phyloP scores from a whole-genome alignment of 306 rosid species.

The Cucumis hystrix region DNA sequence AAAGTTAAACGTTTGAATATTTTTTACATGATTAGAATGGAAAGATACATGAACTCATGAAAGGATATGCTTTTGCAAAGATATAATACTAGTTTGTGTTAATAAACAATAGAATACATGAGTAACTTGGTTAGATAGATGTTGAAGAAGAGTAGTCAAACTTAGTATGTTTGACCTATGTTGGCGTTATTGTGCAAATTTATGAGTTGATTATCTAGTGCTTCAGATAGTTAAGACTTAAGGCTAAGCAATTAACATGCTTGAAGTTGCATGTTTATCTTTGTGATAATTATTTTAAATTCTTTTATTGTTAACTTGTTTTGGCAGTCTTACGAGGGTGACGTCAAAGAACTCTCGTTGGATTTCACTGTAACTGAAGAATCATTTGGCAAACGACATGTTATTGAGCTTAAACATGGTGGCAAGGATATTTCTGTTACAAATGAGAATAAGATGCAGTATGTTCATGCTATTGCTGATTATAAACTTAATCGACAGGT shows the following conservation, averaged over 20 bases:
- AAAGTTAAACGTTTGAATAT: neutral
- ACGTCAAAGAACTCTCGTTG: conserved; percentile 64
- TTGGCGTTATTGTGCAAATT: no score
- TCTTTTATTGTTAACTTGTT: neutral
- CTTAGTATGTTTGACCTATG: neutral
- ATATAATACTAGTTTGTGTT: neutral
- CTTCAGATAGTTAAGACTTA: neutral
- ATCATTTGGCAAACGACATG: conserved; percentile 63
- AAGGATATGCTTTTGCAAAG: neutral
- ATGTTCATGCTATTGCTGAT: conserved; percentile 92
- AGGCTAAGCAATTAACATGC: neutral
- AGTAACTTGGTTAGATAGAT: neutral
- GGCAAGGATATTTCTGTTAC: conserved; percentile 82
- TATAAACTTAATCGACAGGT: conserved; percentile 97
- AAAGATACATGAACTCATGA: neutral
- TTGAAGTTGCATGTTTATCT: neutral
- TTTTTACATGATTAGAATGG: neutral
- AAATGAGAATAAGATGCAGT: conserved; percentile 87
- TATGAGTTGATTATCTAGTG: neutral
- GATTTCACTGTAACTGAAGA: conserved; percentile 97
- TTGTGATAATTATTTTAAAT: neutral
- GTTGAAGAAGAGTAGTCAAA: neutral
- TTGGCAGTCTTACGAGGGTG: conserved; percentile 74
- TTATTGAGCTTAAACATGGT: conserved; percentile 78
- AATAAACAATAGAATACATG: neutral